phyloP scores from a whole-genome alignment of 768 basidiomycete species.

The Boletus huronensis region DNA sequence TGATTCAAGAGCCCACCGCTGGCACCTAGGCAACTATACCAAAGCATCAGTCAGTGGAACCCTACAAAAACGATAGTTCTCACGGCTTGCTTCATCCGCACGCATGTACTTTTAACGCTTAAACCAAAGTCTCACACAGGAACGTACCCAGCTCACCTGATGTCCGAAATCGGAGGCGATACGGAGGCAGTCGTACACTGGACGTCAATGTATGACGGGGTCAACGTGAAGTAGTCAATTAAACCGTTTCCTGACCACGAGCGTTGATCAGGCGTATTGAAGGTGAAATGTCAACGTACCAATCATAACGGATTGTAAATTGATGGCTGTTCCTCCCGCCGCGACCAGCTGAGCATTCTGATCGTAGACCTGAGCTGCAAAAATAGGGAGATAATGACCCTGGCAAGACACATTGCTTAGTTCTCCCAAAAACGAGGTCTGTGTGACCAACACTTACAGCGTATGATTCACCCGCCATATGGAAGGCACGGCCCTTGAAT shows the following conservation, averaged over 20 bases:
- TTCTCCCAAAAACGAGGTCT: background rate
- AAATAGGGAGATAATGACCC: slow-evolving; percentile 48
- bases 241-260: slow-evolving; percentile 36
- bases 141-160: background rate
- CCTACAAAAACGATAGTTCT: background rate
- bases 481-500: slow-evolving; percentile 60
- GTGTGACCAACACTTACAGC: slow-evolving; percentile 30
- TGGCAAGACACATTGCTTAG: slow-evolving; percentile 11
- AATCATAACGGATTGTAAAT: slow-evolving; percentile 44
- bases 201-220: slow-evolving; percentile 45
- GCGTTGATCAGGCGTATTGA: background rate
- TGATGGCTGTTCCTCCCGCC: slow-evolving; percentile 46
- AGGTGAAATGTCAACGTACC: slow-evolving; percentile 25
- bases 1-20: slow-evolving; percentile 46
- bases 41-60: background rate
- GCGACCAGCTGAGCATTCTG: slow-evolving; percentile 37
- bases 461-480: slow-evolving; percentile 54
- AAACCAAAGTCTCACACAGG: background rate
- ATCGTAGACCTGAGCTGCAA: slow-evolving; percentile 43
- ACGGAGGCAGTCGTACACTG: slow-evolving; percentile 48
- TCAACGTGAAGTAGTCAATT: slow-evolving; percentile 37
- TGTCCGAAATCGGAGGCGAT: slow-evolving; percentile 28
- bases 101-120: slow-evolving; percentile 24
- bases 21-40: slow-evolving; percentile 62
- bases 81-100: slow-evolving; percentile 40